Evolutionary conservation across 1,284 basidiomycete species (phyloP).

Genomic region (Marasmius tenuissimus): DNA sequence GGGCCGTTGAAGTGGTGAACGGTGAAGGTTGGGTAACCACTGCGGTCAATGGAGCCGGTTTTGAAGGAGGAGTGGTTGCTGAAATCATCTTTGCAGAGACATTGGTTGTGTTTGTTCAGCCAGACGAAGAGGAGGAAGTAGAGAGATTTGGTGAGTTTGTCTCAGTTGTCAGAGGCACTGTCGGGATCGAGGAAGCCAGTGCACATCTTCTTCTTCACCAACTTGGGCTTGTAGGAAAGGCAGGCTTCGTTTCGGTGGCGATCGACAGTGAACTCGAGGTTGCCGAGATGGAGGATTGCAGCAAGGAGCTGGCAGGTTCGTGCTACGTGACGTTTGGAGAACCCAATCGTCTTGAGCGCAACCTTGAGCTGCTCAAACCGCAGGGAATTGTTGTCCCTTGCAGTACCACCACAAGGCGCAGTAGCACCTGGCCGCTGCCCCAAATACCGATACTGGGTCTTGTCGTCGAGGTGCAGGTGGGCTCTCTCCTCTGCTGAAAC

Average conservation of each 20-base stretch:
- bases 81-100: constrained; percentile 90
- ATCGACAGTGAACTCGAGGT: constrained; percentile 91
- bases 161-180: constrained; percentile 88
- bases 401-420: constrained; percentile 39
- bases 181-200: constrained; percentile 96
- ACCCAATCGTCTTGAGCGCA: constrained; percentile 89
- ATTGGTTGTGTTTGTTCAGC: constrained; percentile 96
- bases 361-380: constrained; percentile 92
- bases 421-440: constrained; percentile 52
- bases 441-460: constrained; percentile 81
- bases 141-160: constrained; percentile 90
- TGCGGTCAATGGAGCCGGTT: constrained; percentile 70
- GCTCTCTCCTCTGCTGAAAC: constrained; percentile 85
- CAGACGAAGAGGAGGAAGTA: constrained; percentile 96
- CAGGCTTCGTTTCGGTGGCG: constrained; percentile 80
- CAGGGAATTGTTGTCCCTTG: constrained; percentile 71
- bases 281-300: constrained; percentile 94
- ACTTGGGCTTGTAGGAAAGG: constrained; percentile 88
- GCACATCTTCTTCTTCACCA: constrained; percentile 93
- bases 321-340: constrained; percentile 91
- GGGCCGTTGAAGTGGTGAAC: constrained; percentile 91
- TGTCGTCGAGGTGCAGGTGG: constrained; percentile 82
- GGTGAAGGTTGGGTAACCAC: constrained; percentile 86
- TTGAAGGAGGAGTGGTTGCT: constrained; percentile 90
- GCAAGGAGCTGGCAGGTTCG: constrained; percentile 94